Percentiles rank a stretch among this genome's conserved stretches.
phyloP scores from a whole-genome alignment of 176 grass and related monocot species.

The Eleusine coracana region DNA sequence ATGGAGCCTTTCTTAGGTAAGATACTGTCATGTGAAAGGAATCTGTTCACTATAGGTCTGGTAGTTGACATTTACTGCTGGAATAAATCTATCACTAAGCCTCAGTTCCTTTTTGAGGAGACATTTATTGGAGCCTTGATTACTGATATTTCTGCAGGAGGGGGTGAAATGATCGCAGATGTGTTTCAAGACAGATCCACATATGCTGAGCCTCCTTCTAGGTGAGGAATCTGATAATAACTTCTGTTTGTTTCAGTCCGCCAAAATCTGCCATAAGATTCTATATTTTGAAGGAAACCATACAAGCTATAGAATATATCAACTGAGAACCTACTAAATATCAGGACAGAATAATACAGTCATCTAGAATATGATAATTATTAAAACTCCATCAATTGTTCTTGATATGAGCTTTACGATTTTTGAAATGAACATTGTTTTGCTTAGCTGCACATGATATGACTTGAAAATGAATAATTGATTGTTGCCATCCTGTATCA shows the following conservation, averaged over 20 bases:
- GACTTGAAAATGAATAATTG: background rate
- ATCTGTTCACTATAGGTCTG: conserved; percentile 15
- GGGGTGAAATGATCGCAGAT: conserved; percentile 94
- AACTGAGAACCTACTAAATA: background rate
- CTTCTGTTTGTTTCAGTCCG: background rate
- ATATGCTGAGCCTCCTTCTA: conserved; percentile 93
- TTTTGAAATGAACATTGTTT: background rate
- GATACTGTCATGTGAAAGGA: background rate
- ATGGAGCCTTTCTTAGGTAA: conserved; percentile 98
- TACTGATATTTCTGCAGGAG: conserved; percentile 56
- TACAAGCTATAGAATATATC: background rate
- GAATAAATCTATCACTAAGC: conserved; percentile 18
- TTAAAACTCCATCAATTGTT: background rate
- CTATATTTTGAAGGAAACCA: background rate
- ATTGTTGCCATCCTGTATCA: background rate
- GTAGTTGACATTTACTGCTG: conserved; percentile 2
- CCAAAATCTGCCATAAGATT: background rate
- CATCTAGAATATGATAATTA: background rate
- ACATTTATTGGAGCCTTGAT: conserved; percentile 10
- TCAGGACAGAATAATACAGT: background rate
- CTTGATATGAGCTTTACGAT: background rate
- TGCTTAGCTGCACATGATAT: background rate
- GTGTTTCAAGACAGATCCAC: conserved; percentile 87
- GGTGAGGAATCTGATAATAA: conserved; percentile 44
- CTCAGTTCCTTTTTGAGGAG: conserved; percentile 13